Conservation (phyloP, 164 flowering plant species). For the Berberis vulgaris region DNA sequence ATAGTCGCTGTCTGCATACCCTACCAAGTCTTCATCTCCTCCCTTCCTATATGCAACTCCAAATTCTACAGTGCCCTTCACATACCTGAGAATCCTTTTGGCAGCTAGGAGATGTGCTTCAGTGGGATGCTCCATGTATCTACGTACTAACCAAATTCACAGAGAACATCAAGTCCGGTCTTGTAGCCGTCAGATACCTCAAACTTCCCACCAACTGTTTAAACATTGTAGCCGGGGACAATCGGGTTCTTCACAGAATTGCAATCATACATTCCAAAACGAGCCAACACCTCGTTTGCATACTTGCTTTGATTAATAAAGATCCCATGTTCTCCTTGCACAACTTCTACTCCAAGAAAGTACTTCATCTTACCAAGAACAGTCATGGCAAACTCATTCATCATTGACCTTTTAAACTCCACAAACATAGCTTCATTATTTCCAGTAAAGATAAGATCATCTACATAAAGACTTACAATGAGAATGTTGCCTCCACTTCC, state of each 20-base stretch:
- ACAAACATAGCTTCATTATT: not conserved
- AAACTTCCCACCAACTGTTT: not conserved
- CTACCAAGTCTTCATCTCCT: too few species aligned
- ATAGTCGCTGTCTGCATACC: too few species aligned
- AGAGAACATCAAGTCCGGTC: too few species aligned
- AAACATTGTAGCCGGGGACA: not conserved
- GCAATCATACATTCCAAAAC: not conserved
- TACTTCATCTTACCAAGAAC: not conserved
- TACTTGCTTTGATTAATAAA: not conserved
- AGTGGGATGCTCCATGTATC: not conserved
- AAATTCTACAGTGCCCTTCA: not conserved
- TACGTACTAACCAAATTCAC: not conserved
- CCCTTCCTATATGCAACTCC: too few species aligned
- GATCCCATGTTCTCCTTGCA: not conserved
- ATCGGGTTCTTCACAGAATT: not conserved
- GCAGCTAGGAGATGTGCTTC: constrained; percentile 1
- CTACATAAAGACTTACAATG: constrained; percentile 3
- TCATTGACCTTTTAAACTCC: not conserved
- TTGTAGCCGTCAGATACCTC: not conserved
- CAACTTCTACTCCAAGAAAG: not conserved
- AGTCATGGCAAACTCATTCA: constrained; percentile 2
- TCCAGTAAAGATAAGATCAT: not conserved
- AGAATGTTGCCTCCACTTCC: not conserved
- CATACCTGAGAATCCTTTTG: not conserved
- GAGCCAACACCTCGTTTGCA: not conserved